Evolutionary conservation across 805 yeast genomes (phyloP), one percentile per base, ranked within the genome.

Genomic region (Candida loeiensis): DNA sequence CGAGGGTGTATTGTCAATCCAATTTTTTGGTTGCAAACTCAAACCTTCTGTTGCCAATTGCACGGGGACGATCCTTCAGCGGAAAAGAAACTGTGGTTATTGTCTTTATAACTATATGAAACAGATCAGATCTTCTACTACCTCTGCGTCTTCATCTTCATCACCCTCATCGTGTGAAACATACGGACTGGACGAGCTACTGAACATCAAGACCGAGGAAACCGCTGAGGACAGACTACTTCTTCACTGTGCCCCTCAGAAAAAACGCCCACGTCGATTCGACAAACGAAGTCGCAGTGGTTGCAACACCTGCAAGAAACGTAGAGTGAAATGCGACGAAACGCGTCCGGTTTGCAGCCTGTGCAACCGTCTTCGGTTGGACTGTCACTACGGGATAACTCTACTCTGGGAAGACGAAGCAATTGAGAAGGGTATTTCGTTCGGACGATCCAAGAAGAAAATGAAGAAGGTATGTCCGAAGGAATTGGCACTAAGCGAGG

Each of bases 311-410:
- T 74, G 78, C 55, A 72, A 72, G 48, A 56, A 57, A 39, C 56
- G 79, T 37, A 56, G 75, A 37, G 76, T 74, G 44, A 73, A 73
- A 49, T 74, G 79, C 36, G 41, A 37, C 36, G 41, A 67, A 46
- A 29, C 48, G 1, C 63, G 55, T 14, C 71, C 71, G 2, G 38
- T 26, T 5, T 67, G 72, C 40, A 17, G 12, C 4, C 51, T 56
- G 12, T 66, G 71, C 40, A n/a, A 12, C 4, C 48, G 60, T 34
- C 40, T 58, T 24, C 43, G 46, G 1, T 30, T 58, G 4, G 30
- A 37, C 1, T 59, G 58, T 35, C 41, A 15, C 22, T 59, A 53
- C 32, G 49, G 46, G 4, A 15, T 49, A 19, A 45, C 26, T 6
- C 44, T 56, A 5, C 45, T 50, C 0, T 66, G 69, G 69, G 69